A percentile compares a stretch with the other conserved stretches of the same genome.
Evolutionary conservation across 352 stramenopile species (phyloP).

Genomic region (Phytophthora pistaciae): DNA sequence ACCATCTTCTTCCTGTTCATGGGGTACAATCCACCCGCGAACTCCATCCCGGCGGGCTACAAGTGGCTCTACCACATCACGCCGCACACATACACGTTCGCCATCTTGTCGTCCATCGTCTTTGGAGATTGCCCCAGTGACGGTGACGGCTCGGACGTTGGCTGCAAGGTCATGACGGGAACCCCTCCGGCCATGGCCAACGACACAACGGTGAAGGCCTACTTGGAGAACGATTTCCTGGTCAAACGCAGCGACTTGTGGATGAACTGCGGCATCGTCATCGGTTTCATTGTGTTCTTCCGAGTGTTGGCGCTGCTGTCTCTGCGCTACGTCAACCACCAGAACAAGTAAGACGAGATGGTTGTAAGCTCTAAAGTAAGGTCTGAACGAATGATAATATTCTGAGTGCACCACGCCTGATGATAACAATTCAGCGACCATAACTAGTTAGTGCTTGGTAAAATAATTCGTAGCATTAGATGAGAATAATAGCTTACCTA

Average conservation of each 20-base stretch:
- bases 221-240: conserved; percentile 34
- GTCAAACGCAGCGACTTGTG: conserved; percentile 44
- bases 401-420: not conserved
- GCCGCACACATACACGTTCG: conserved; percentile 22
- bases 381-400: not conserved
- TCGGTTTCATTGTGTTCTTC: conserved; percentile 40
- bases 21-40: conserved; percentile 27
- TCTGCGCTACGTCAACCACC: conserved; percentile 50
- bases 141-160: not conserved
- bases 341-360: conserved; percentile 22
- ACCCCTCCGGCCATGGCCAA: conserved; percentile 7
- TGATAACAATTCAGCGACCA: too few species aligned
- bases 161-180: conserved; percentile 14
- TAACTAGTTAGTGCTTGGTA: too few species aligned
- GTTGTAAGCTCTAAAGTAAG: not conserved
- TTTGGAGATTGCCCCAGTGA: conserved; percentile 18
- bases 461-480: too few species aligned
- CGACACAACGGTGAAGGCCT: conserved; percentile 17
- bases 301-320: conserved; percentile 35
- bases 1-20: conserved; percentile 31
- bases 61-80: conserved; percentile 33
- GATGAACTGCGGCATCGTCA: conserved; percentile 39
- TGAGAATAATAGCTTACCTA: not conserved
- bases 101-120: conserved; percentile 13
- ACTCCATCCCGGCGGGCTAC: conserved; percentile 23